Conservation (phyloP, 768 basidiomycete species). For the Austroboletus festivus region DNA sequence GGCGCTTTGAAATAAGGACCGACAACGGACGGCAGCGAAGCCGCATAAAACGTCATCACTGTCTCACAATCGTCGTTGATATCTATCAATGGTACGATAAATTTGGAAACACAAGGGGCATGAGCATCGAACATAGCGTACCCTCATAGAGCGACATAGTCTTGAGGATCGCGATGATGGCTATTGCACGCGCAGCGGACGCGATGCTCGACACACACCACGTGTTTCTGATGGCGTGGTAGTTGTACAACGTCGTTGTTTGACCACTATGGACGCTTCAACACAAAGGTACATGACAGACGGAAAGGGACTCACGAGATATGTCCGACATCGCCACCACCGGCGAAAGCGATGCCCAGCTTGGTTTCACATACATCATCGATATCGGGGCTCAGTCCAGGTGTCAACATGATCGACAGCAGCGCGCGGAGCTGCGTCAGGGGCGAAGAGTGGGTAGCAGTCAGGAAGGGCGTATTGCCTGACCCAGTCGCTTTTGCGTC, state of each 20-base stretch:
- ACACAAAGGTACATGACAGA: background rate
- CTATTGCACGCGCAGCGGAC: conserved; percentile 68
- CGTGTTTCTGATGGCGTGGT: conserved; percentile 35
- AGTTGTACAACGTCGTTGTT: conserved; percentile 42
- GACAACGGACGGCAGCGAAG: conserved; percentile 60
- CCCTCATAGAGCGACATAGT: conserved; percentile 75
- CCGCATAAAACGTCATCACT: conserved; percentile 77
- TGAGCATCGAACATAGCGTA: conserved; percentile 16
- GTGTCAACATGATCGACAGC: conserved; percentile 64
- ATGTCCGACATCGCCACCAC: conserved; percentile 42
- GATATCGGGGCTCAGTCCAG: conserved; percentile 64
- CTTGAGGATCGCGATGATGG: conserved; percentile 64
- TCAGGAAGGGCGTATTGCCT: conserved; percentile 41
- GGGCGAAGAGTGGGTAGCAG: conserved; percentile 34
- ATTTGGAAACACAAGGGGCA: no score
- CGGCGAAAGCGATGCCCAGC: conserved; percentile 45
- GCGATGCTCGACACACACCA: conserved; percentile 76
- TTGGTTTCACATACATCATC: conserved; percentile 64
- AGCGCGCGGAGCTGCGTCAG: conserved; percentile 56
- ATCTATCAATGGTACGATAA: conserved; percentile 40
- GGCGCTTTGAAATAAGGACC: conserved; percentile 64
- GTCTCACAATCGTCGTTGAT: conserved; percentile 66
- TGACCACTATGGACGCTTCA: conserved; percentile 18
- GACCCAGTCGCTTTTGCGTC: conserved; percentile 54
- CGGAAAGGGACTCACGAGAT: conserved; percentile 39